Conservation (phyloP, 345 rosid genomes). For the Adansonia digitata region DNA sequence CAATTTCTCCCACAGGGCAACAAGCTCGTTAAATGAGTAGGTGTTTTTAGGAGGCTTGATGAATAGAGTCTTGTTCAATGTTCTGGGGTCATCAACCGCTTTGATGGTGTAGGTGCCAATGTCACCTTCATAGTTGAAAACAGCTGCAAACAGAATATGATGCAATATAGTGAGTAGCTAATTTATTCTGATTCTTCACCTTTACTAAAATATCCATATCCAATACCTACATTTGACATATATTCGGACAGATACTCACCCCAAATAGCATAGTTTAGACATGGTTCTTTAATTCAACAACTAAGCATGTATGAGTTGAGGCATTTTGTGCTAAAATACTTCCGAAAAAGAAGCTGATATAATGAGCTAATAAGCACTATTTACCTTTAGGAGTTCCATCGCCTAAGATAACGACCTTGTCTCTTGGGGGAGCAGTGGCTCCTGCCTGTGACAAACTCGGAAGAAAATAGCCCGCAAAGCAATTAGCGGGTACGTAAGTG, state of each 20-base stretch:
- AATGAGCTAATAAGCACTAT: neutral
- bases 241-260: too few species aligned
- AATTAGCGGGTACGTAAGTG: conserved; percentile 42
- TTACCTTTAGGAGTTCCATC: conserved; percentile 56
- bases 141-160: conserved; percentile 24
- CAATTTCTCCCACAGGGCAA: conserved; percentile 59
- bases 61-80: conserved; percentile 55
- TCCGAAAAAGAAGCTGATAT: neutral
- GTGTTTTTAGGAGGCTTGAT: conserved; percentile 52
- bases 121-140: conserved; percentile 52
- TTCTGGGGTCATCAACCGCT: conserved; percentile 57
- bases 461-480: conserved; percentile 45
- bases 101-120: conserved; percentile 48
- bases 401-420: conserved; percentile 45
- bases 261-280: neutral
- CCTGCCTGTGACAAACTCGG: conserved; percentile 44
- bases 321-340: too few species aligned
- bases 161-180: neutral
- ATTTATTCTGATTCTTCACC: too few species aligned
- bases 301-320: neutral
- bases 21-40: conserved; percentile 54
- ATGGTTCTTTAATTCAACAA: neutral
- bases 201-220: too few species aligned
- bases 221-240: too few species aligned
- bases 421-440: conserved; percentile 53